Percentiles rank a stretch among this genome's conserved stretches.
Conservation (phyloP, 352 stramenopile genomes). For the Globisporangium mamillatum region DNA sequence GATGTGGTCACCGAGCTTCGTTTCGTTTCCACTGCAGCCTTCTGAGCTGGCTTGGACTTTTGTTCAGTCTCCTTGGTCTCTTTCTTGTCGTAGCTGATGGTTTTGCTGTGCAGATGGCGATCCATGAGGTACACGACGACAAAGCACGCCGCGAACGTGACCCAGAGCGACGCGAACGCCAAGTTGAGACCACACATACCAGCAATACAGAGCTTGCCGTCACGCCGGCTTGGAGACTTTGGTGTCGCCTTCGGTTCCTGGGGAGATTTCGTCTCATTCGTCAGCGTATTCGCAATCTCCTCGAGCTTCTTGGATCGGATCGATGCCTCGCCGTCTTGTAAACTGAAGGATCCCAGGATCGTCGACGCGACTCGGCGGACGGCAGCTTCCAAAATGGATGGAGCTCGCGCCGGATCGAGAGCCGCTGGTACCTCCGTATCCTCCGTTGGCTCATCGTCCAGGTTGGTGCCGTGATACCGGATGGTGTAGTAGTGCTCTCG, state of each 20-base stretch:
- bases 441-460: neutral
- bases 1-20: neutral
- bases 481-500: slow-evolving; percentile 8
- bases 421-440: too few species aligned
- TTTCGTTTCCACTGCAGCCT: neutral
- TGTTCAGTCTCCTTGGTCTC: neutral
- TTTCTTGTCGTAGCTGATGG: neutral
- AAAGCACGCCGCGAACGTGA: slow-evolving; percentile 36
- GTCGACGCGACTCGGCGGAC: neutral
- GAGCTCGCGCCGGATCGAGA: too few species aligned
- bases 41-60: neutral
- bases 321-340: neutral
- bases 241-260: neutral
- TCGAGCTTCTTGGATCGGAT: neutral
- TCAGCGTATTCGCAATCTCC: neutral
- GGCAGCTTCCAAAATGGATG: neutral
- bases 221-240: neutral
- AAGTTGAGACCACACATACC: slow-evolving; percentile 34
- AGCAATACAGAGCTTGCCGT: slow-evolving; percentile 26
- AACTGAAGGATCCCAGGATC: neutral
- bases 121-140: slow-evolving; percentile 40
- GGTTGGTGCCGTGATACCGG: neutral
- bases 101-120: slow-evolving; percentile 8
- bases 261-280: neutral
- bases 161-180: slow-evolving; percentile 35